Evolutionary conservation across 192 early-diverging fungal species (phyloP).

Genomic region (Podochytrium sp.): DNA sequence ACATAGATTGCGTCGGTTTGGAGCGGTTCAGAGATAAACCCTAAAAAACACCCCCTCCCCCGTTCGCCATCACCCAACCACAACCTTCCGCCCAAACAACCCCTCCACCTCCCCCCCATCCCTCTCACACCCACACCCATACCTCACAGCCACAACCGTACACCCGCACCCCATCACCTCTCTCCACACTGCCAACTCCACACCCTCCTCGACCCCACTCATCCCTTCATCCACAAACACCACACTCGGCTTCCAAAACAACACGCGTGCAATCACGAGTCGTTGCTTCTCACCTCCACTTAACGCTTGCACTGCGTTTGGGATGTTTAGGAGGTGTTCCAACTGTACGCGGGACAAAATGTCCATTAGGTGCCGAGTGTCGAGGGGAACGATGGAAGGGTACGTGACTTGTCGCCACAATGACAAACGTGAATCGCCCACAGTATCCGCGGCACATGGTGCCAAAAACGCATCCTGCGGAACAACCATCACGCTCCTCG

Average conservation of each 20-base stretch:
- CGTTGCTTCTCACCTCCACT: constrained; percentile 51
- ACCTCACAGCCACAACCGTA: constrained; percentile 13
- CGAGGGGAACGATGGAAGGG: too few species aligned
- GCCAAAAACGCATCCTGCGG: constrained; percentile 79
- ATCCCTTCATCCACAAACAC: constrained; percentile 57
- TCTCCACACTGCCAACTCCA: constrained; percentile 10
- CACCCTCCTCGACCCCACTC: constrained; percentile 32
- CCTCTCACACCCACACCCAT: neutral
- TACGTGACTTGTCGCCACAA: too few species aligned
- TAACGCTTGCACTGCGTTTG: constrained; percentile 64
- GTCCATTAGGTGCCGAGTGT: too few species aligned
- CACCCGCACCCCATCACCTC: neutral
- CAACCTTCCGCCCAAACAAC: constrained; percentile 1
- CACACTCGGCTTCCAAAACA: constrained; percentile 71
- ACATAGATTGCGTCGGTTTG: too few species aligned
- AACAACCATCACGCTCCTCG: too few species aligned
- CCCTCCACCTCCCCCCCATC: neutral
- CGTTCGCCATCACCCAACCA: neutral
- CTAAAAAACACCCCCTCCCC: too few species aligned
- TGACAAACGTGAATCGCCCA: too few species aligned
- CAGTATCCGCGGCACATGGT: too few species aligned
- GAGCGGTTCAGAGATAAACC: too few species aligned
- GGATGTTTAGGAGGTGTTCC: too few species aligned
- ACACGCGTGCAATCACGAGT: constrained; percentile 48
- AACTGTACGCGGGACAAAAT: too few species aligned